These are phyloP conservation scores for Bodo saltans DNA, from an alignment of 78 protist species.

Conservation along the genomic window DNA sequence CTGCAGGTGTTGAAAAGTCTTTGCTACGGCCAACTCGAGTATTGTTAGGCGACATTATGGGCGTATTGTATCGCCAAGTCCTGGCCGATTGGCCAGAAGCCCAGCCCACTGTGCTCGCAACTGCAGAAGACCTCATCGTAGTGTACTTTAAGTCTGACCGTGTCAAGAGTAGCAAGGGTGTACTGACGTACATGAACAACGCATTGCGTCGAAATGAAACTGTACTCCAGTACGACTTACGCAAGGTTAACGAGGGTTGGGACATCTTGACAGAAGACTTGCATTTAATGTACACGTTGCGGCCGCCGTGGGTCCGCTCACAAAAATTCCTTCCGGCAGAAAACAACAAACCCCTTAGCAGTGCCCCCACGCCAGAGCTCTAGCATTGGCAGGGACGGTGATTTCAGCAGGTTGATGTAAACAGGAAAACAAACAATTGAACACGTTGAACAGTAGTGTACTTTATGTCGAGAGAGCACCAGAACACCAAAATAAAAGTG, in stretches of 20 bases:
- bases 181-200: slow-evolving; percentile 14
- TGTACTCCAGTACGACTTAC: background rate
- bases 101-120: slow-evolving; percentile 3
- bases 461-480: too few relatives aligned
- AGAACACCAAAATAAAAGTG: too few relatives aligned
- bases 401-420: too few relatives aligned
- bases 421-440: too few relatives aligned
- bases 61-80: background rate
- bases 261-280: background rate
- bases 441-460: too few relatives aligned
- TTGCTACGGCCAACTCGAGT: background rate
- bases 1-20: slow-evolving; percentile 1
- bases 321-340: background rate
- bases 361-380: too few relatives aligned
- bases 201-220: background rate
- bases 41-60: background rate
- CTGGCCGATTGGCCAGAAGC: background rate
- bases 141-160: slow-evolving; percentile 10
- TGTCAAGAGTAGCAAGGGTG: background rate
- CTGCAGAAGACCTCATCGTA: slow-evolving; percentile 18
- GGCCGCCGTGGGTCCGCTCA: slow-evolving; percentile 14
- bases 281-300: slow-evolving; percentile 17
- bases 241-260: slow-evolving; percentile 9
- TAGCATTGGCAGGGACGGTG: too few relatives aligned
- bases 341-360: too few relatives aligned